Percentiles rank a stretch among this genome's conserved stretches.
These are phyloP conservation scores for Odonthalia washingtoniensis DNA, from an alignment of 31 red algal species.

Conservation along the genomic window DNA sequence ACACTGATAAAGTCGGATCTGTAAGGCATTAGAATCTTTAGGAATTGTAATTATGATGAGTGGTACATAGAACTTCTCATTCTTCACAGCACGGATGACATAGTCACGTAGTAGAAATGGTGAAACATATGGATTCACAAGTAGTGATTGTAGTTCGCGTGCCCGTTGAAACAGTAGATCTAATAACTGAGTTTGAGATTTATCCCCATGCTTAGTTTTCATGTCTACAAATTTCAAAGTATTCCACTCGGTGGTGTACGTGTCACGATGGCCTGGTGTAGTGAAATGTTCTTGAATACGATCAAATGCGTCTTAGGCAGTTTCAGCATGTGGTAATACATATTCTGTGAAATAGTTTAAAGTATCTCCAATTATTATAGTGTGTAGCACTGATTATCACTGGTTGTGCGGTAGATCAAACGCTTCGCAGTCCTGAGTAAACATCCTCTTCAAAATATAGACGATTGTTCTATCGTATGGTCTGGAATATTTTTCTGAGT, in stretches of 20 bases:
- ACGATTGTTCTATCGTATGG: neutral
- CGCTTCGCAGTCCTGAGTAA: neutral
- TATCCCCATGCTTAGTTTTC: constrained; percentile 1
- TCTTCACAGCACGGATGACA: constrained; percentile 7
- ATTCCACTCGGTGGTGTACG: constrained; percentile 36
- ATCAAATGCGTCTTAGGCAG: constrained; percentile 14
- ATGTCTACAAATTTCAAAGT: constrained; percentile 14
- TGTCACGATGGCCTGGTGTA: constrained; percentile 25
- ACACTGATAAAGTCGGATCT: constrained; percentile 21
- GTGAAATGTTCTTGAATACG: neutral
- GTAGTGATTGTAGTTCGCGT: neutral
- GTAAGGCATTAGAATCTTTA: constrained; percentile 8
- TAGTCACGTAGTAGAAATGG: constrained; percentile 20
- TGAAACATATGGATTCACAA: neutral
- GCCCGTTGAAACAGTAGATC: constrained; percentile 24
- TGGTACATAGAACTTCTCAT: constrained; percentile 18
- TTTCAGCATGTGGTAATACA: neutral
- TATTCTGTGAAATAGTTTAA: neutral
- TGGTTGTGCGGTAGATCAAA: neutral
- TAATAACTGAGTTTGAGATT: constrained; percentile 5
- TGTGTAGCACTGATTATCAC: neutral
- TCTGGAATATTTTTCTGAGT: neutral
- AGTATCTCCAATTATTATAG: neutral
- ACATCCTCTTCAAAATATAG: neutral
- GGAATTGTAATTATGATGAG: constrained; percentile 10